A percentile compares a stretch with the other conserved stretches of the same genome.
Conservation (phyloP, 345 rosid species). For the Populus simonii region DNA sequence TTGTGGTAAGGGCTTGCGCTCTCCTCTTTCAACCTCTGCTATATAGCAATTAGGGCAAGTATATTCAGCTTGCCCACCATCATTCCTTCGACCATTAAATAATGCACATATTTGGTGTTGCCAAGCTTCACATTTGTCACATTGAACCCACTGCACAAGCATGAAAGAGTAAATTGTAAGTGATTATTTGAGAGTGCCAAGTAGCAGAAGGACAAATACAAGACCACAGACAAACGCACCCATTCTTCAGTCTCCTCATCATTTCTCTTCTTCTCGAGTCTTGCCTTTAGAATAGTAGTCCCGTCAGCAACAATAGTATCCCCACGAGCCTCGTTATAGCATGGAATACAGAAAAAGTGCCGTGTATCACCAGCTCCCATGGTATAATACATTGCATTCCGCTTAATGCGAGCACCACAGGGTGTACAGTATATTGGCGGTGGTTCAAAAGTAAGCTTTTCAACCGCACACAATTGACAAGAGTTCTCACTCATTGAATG, state of each 20-base stretch:
- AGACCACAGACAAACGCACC: slow-evolving; percentile 42
- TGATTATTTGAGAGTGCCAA: slow-evolving; percentile 9
- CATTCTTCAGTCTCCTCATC: slow-evolving; percentile 99
- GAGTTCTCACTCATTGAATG: slow-evolving; percentile 96
- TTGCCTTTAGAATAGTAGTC: slow-evolving; percentile 53
- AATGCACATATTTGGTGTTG: slow-evolving; percentile 99
- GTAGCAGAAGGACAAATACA: slow-evolving; percentile 7
- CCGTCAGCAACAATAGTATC: slow-evolving; percentile 75
- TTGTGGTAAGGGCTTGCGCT: slow-evolving; percentile 89
- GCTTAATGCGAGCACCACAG: slow-evolving; percentile 96
- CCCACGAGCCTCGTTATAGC: slow-evolving; percentile 95
- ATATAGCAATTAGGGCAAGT: slow-evolving; percentile 98
- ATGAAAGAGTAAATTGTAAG: slow-evolving; percentile 22
- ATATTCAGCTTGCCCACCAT: slow-evolving; percentile 99
- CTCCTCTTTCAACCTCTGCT: slow-evolving; percentile 78
- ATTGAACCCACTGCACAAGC: slow-evolving; percentile 91
- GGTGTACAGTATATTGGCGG: slow-evolving; percentile 94
- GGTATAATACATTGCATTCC: slow-evolving; percentile 95
- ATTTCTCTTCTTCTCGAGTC: slow-evolving; percentile 95
- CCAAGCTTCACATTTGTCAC: slow-evolving; percentile 99
- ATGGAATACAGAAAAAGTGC: slow-evolving; percentile 87
- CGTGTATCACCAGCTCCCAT: slow-evolving; percentile 89
- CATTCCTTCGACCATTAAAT: slow-evolving; percentile 97
- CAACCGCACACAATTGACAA: slow-evolving; percentile 98
- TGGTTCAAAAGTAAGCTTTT: slow-evolving; percentile 96